These are phyloP conservation scores for Dendrobium nobile DNA, from an alignment of 106 monocot genomes.

Conservation along the genomic window DNA sequence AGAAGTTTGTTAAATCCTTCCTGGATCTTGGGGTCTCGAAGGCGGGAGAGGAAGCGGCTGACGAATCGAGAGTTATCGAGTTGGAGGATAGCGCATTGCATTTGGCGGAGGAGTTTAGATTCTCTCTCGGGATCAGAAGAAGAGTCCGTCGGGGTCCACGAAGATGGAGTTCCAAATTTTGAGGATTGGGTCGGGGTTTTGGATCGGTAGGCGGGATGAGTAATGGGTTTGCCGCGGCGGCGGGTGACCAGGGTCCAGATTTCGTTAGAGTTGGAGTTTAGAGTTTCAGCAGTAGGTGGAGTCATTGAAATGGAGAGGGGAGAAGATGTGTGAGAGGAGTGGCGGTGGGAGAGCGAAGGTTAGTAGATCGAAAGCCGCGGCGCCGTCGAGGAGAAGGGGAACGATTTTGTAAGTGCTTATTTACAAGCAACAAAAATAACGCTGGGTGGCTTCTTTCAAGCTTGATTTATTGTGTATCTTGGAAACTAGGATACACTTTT, in stretches of 20 bases:
- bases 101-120: conserved; percentile 28
- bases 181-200: conserved; percentile 6
- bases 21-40: conserved; percentile 25
- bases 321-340: neutral
- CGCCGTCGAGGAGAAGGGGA: too few relatives aligned
- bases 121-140: conserved; percentile 20
- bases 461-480: too few relatives aligned
- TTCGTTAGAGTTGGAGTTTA: conserved; percentile 15
- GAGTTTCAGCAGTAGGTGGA: conserved; percentile 8
- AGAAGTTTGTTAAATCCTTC: conserved; percentile 5
- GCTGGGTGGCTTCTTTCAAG: too few relatives aligned
- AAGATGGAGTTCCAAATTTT: conserved; percentile 19
- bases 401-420: too few relatives aligned
- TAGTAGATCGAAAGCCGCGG: too few relatives aligned
- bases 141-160: conserved; percentile 56
- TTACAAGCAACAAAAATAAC: too few relatives aligned
- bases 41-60: conserved; percentile 37
- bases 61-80: conserved; percentile 47
- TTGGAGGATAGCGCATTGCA: conserved; percentile 28
- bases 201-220: neutral
- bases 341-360: neutral
- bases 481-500: too few relatives aligned
- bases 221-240: conserved; percentile 20
- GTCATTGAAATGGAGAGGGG: neutral
- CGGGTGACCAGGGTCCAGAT: conserved; percentile 48